Evolutionary conservation across 2,329 filamentous ascomycete species (phyloP).

Genomic region (Phialophora tarda): DNA sequence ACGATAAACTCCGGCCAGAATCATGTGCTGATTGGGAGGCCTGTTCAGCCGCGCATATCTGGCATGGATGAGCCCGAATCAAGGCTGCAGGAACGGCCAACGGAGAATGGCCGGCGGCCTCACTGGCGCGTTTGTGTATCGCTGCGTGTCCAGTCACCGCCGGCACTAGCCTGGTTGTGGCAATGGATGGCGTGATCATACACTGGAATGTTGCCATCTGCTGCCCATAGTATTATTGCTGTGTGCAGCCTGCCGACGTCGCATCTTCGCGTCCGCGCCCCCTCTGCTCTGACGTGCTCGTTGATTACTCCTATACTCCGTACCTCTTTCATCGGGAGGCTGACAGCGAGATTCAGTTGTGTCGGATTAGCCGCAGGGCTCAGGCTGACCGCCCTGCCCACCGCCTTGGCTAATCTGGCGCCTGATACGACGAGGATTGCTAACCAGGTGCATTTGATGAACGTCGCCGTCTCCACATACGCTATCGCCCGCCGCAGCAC

Average conservation of each 20-base stretch:
- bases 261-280: not conserved
- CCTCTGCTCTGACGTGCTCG: conserved; percentile 5
- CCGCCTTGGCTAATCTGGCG: conserved; percentile 7
- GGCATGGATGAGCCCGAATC: conserved; percentile 6
- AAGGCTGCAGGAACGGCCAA: not conserved
- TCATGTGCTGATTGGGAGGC: not conserved
- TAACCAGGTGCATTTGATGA: conserved; percentile 3
- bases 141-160: conserved; percentile 25
- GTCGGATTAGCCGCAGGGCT: not conserved
- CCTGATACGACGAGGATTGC: not conserved
- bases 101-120: not conserved
- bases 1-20: not conserved
- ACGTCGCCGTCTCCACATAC: conserved; percentile 33
- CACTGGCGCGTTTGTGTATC: not conserved
- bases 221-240: not conserved
- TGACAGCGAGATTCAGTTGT: not conserved
- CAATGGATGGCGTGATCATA: conserved; percentile 35
- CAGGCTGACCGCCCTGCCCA: conserved; percentile 23
- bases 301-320: not conserved
- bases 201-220: conserved; percentile 31
- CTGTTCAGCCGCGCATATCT: conserved; percentile 7
- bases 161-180: conserved; percentile 28
- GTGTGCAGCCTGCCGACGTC: not conserved
- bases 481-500: conserved; percentile 29
- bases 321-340: not conserved